Base-by-base conservation (phyloP, 495 filamentous ascomycete species). In the Aspergillus incahuasiensis region DNA sequence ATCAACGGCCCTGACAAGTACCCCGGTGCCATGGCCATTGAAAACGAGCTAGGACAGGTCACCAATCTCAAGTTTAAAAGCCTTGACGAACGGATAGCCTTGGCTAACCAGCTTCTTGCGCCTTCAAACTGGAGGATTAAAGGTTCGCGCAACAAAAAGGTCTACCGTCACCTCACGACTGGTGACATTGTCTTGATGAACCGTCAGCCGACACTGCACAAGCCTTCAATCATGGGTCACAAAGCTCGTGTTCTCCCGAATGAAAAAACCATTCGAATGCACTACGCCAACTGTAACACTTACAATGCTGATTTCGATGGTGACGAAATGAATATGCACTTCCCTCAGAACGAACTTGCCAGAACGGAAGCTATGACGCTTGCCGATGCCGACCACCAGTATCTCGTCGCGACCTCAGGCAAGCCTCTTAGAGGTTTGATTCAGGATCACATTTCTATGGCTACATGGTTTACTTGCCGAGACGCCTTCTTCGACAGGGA, bases 241-340 rank as follows among this genome's bases (percentile, higher is more conserved):
- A 86, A 92, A 55, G 92, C 91, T 46, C 83, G 90, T 56, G 91
- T 99, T 1, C 76, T 99, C 13, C 88, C 90, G 0, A 91, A 90
- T 9, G 95, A 99, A 68, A 92, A 92, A 71, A 96, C 92, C 0
- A 91, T 99, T 66, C 91, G 95, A 54, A 97, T 99, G 92, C 95
- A 97, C 76, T 99, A 99, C 72, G 92, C 95, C 54, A 99, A 99
- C 69, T 97, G 94, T 71, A 97, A 97, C 67, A 96, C 95, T 11
- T 98, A 99, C 79, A 99, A 99, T 62, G 95, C 95, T n/a, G 95
- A 99, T 82, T 99, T 97, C 71, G 95, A 99, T 68, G 95, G 95
- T 68, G 95, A 99, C 63, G 95, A 99, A 73, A 99, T 99, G 95
- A 99, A 99, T 69, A 95, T 99, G 94, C 95, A 99, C 69, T 96